A percentile compares a stretch with the other conserved stretches of the same genome.
Conservation (phyloP, 1,284 basidiomycete genomes). For the Leucoagaricus sp. region DNA sequence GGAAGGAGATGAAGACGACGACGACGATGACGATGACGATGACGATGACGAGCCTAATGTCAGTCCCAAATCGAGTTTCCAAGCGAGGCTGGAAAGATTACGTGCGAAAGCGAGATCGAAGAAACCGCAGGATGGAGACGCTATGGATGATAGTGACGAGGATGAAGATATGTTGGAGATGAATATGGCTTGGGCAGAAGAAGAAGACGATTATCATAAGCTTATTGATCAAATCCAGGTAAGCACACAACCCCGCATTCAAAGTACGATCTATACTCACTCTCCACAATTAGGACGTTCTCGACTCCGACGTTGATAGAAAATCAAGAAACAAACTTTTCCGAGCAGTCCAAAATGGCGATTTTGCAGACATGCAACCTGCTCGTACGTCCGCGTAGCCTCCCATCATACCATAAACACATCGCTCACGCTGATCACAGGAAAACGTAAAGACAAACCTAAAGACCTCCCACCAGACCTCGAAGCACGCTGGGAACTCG, state of each 20-base stretch:
- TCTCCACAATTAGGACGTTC: slow-evolving; percentile 40
- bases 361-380: slow-evolving; percentile 33
- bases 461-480: slow-evolving; percentile 63
- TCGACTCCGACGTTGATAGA: slow-evolving; percentile 46
- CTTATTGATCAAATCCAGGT: slow-evolving; percentile 67
- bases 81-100: slow-evolving; percentile 34
- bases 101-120: slow-evolving; percentile 22
- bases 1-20: slow-evolving; percentile 25
- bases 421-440: slow-evolving; percentile 29
- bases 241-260: slow-evolving; percentile 15
- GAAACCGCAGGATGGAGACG: slow-evolving; percentile 20
- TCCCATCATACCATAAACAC: neutral
- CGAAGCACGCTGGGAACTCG: slow-evolving; percentile 75
- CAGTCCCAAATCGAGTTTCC: slow-evolving; percentile 51
- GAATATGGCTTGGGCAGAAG: slow-evolving; percentile 53
- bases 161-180: slow-evolving; percentile 51
- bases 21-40: slow-evolving; percentile 31
- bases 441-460: slow-evolving; percentile 57
- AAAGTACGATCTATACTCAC: neutral
- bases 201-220: slow-evolving; percentile 53
- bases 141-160: slow-evolving; percentile 35
- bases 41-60: slow-evolving; percentile 37
- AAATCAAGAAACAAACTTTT: slow-evolving; percentile 63
- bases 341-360: slow-evolving; percentile 61
- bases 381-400: slow-evolving; percentile 30